Conservation (phyloP, 768 basidiomycete species). For the Thelephora aurantiotincta region DNA sequence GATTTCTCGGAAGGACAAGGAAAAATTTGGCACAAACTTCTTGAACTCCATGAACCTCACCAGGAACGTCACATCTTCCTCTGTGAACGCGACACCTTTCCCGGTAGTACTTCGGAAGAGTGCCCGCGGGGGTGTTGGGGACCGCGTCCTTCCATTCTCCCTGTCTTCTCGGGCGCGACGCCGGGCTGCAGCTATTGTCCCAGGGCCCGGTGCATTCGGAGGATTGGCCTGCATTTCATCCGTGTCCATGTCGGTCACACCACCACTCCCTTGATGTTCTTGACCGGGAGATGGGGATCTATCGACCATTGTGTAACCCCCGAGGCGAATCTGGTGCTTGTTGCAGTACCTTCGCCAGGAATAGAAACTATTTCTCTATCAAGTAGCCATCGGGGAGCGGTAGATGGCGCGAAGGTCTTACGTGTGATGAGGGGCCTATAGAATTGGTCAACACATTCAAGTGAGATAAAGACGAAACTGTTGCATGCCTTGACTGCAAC, state of each 20-base stretch:
- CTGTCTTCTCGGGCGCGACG: conserved; percentile 24
- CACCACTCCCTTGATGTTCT: background rate
- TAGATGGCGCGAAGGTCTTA: conserved; percentile 20
- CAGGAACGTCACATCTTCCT: conserved; percentile 68
- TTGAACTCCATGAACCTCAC: conserved; percentile 67
- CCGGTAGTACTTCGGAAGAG: conserved; percentile 77
- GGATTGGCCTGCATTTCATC: conserved; percentile 7
- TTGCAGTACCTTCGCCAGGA: conserved; percentile 90
- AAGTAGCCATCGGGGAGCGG: too few relatives aligned
- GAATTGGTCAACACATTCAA: background rate
- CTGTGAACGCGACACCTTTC: conserved; percentile 81
- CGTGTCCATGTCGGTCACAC: background rate
- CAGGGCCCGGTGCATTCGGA: conserved; percentile 19
- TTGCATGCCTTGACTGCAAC: conserved; percentile 60
- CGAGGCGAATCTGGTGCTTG: conserved; percentile 83
- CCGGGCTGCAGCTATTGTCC: conserved; percentile 30
- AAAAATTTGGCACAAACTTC: conserved; percentile 28
- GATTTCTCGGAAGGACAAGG: background rate
- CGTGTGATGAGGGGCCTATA: conserved; percentile 81
- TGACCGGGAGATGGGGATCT: background rate
- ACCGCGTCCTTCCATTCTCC: conserved; percentile 35
- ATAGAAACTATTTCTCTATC: conserved; percentile 43
- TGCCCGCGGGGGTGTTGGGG: conserved; percentile 70
- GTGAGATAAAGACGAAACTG: conserved; percentile 6
- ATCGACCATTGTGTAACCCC: conserved; percentile 65